These are phyloP conservation scores for Talaromyces pinophilus DNA, from an alignment of 2,329 filamentous ascomycete genomes.

Conservation along the genomic window DNA sequence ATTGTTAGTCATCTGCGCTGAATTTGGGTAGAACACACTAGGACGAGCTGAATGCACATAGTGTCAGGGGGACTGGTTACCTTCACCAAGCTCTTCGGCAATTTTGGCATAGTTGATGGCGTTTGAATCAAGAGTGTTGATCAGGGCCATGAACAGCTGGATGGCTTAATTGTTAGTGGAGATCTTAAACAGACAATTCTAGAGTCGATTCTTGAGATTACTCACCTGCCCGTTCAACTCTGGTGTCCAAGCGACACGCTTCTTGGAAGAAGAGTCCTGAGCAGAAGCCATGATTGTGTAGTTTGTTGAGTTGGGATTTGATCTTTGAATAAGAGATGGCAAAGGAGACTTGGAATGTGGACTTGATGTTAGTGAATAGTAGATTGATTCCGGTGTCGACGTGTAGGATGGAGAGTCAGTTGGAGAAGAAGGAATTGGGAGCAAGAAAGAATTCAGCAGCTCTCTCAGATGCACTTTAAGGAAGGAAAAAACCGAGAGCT, in stretches of 20 bases:
- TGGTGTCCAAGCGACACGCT: not conserved
- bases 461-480: not conserved
- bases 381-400: not conserved
- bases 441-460: not conserved
- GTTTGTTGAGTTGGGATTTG: not conserved
- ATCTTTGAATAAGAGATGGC: not conserved
- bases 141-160: slow-evolving; percentile 4
- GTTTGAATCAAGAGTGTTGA: not conserved
- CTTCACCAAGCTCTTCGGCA: slow-evolving; percentile 9
- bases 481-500: not conserved
- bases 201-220: too few species aligned
- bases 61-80: not conserved
- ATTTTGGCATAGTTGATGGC: not conserved
- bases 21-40: not conserved
- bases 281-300: not conserved
- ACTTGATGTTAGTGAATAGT: not conserved
- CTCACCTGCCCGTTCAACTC: slow-evolving; percentile 3
- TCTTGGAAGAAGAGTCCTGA: not conserved
- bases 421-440: not conserved
- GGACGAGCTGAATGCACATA: not conserved
- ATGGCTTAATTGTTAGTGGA: not conserved
- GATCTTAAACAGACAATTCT: not conserved
- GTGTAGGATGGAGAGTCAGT: not conserved
- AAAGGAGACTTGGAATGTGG: not conserved
- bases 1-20: not conserved